Evolutionary conservation across 2,329 filamentous ascomycete genomes (phyloP), one percentile per base, ranked within the genome.

Genomic region (Epichloe bromicola): DNA sequence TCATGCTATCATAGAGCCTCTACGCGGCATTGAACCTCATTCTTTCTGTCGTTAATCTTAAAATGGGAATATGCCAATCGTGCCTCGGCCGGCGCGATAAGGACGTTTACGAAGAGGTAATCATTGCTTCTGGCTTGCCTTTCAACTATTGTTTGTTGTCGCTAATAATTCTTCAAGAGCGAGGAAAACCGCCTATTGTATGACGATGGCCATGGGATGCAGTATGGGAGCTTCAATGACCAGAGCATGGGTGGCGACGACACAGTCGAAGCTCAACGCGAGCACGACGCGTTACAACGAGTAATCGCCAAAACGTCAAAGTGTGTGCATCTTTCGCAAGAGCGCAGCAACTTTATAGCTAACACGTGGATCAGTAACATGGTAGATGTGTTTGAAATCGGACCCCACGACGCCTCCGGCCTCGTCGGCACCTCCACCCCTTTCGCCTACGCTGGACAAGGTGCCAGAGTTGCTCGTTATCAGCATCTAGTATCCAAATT

Each of bases 331-430:
- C 26, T 7, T 10, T 42, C n/a, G 8, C 26, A 5, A 3, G 6
- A 14, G n/a, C 11, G 2, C 11, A 3, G 46, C 2, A 40, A 37
- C 8, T 6, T 5, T 10, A n/a, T 36, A 17, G 12, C 39, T 51
- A 45, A 59, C 39, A n/a, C 30, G 34, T 49, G 2, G 49, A 36
- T 33, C 60, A 84, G 80, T 59, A 82, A 83, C 59, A 78, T 84
- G 67, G 79, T 84, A 54, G 80, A 84, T 61, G 78, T 84, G 45
- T 83, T 83, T 65, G 79, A 83, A 55, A 80, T 82, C 60, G 74
- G 76, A 37, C 77, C 78, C 20, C 73, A 76, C 52, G 73, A 73
- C 53, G 64, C 67, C 36, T 59, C 61, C 48, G 58, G 62, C 54
- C 59, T 70, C 56, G 59, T 66, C 57, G 59, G 66, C 55, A 53